Percentiles rank a stretch among this genome's conserved stretches.
These are phyloP conservation scores for Bruguiera parviflora DNA, from an alignment of 345 rosid species.

Conservation along the genomic window DNA sequence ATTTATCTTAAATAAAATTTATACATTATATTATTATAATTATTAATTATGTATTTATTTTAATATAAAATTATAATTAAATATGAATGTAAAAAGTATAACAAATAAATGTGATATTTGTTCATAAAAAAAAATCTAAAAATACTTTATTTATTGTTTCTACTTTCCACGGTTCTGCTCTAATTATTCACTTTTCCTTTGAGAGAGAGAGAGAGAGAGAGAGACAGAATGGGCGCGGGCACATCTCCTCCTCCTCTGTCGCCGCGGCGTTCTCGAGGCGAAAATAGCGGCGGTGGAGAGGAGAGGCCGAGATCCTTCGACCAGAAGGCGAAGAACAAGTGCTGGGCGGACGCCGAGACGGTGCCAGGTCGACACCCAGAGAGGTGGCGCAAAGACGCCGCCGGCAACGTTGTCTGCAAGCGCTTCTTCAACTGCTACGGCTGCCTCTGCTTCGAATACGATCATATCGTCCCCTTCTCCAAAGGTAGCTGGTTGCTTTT, in stretches of 20 bases:
- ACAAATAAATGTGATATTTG: too few species aligned
- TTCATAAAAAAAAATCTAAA: too few species aligned
- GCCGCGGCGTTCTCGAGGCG: slow-evolving; percentile 25
- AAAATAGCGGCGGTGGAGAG: slow-evolving; percentile 24
- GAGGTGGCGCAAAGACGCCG: slow-evolving; percentile 92
- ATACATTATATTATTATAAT: too few species aligned
- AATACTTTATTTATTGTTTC: too few species aligned
- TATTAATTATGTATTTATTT: too few species aligned
- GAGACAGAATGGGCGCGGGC: slow-evolving; percentile 27
- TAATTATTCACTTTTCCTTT: too few species aligned
- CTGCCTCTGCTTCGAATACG: slow-evolving; percentile 93
- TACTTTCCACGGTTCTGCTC: too few species aligned
- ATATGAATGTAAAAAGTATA: too few species aligned
- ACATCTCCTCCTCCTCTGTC: slow-evolving; percentile 21
- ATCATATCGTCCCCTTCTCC: slow-evolving; percentile 84
- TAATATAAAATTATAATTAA: too few species aligned
- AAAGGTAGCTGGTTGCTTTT: slow-evolving; percentile 46
- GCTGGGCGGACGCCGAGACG: slow-evolving; percentile 72
- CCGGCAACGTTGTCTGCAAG: slow-evolving; percentile 84
- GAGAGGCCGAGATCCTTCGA: slow-evolving; percentile 82
- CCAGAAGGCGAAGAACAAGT: slow-evolving; percentile 52
- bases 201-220: neutral
- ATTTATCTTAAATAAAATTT: too few species aligned
- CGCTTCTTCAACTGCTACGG: slow-evolving; percentile 86
- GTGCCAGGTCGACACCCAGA: slow-evolving; percentile 93